Evolutionary conservation across 2,329 filamentous ascomycete genomes (phyloP).

Genomic region (Ophiostoma himal-ulmi): DNA sequence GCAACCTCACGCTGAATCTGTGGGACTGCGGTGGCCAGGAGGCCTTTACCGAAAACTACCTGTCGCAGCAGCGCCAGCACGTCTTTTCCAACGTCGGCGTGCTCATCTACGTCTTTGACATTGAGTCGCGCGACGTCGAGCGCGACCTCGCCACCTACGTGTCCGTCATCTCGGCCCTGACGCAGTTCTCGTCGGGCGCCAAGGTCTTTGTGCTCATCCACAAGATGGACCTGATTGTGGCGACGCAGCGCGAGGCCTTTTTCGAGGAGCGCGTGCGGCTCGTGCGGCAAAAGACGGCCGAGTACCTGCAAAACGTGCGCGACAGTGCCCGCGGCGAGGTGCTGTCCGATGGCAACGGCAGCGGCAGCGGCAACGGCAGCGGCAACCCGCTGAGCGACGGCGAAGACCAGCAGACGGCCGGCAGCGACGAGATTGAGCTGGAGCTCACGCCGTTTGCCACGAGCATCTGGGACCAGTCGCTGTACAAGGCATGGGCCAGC

Average conservation of each 20-base stretch:
- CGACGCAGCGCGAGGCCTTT: conserved; percentile 68
- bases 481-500: conserved; percentile 97
- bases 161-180: conserved; percentile 79
- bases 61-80: conserved; percentile 88
- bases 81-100: conserved; percentile 96
- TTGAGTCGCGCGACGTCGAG: conserved; percentile 90
- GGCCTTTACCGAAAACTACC: conserved; percentile 97
- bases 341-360: conserved; percentile 11
- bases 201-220: conserved; percentile 93
- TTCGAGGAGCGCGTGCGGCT: conserved; percentile 78
- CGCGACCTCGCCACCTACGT: conserved; percentile 89
- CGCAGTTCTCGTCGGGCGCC: conserved; percentile 73
- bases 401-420: conserved; percentile 24
- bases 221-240: conserved; percentile 95
- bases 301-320: conserved; percentile 43
- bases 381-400: conserved; percentile 23
- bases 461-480: conserved; percentile 95
- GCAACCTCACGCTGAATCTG: conserved; percentile 91
- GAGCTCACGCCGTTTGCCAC: conserved; percentile 85
- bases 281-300: conserved; percentile 66
- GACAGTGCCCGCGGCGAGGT: conserved; percentile 29
- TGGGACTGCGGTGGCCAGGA: conserved; percentile 99
- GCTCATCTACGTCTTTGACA: conserved; percentile 98
- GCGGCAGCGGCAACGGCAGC: not conserved
- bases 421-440: conserved; percentile 39